A percentile compares a stretch with the other conserved stretches of the same genome.
Evolutionary conservation across 805 yeast species (phyloP).

Genomic region (Candida sanyiensis): DNA sequence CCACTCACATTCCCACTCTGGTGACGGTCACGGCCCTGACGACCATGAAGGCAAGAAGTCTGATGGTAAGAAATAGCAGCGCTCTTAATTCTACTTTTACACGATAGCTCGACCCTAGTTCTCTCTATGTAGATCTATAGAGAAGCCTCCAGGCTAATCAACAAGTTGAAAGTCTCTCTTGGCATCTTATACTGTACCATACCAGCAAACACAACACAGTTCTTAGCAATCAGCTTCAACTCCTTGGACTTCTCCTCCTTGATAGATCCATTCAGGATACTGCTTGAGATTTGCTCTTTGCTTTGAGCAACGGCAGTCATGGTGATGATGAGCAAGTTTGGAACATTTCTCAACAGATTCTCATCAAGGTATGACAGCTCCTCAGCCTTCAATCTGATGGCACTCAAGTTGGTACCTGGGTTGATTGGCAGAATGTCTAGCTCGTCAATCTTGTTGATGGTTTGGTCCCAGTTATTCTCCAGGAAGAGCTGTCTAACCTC

Average conservation of each 20-base stretch:
- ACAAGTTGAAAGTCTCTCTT: constrained; percentile 64
- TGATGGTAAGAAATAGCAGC: too few relatives aligned
- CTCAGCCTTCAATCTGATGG: constrained; percentile 62
- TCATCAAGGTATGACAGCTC: constrained; percentile 62
- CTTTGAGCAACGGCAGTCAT: constrained; percentile 71
- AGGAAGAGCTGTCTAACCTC: constrained; percentile 57
- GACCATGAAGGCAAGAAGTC: neutral
- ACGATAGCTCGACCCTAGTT: too few relatives aligned
- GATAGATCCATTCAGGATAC: constrained; percentile 40
- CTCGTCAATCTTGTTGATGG: constrained; percentile 49
- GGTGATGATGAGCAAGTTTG: constrained; percentile 70
- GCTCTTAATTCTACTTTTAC: too few relatives aligned
- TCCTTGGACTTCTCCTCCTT: constrained; percentile 50
- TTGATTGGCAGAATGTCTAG: constrained; percentile 63
- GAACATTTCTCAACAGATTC: constrained; percentile 69
- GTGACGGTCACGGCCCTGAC: constrained; percentile 1
- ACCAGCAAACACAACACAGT: constrained; percentile 93
- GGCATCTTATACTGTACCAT: constrained; percentile 93
- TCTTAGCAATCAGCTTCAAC: constrained; percentile 62
- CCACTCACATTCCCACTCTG: constrained; percentile 11
- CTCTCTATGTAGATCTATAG: constrained; percentile 16
- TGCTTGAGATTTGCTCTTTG: constrained; percentile 34
- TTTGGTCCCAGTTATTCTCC: constrained; percentile 51
- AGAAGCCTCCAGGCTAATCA: constrained; percentile 56
- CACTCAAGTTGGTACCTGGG: constrained; percentile 24